These are phyloP conservation scores for Pyricularia sp. DNA, from an alignment of 2,329 filamentous ascomycete species.

Conservation along the genomic window DNA sequence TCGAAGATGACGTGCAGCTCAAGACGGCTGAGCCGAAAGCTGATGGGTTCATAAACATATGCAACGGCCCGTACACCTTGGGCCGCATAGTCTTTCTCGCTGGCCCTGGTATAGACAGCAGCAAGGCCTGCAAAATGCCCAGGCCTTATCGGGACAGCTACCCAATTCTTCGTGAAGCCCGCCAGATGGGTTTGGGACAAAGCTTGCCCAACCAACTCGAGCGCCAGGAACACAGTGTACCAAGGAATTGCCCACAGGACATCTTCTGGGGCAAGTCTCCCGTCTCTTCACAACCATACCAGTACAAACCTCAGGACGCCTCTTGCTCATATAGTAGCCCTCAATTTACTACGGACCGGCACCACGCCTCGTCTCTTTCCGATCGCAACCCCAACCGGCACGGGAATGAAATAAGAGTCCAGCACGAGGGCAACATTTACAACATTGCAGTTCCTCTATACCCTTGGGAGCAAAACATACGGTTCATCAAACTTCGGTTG, in stretches of 20 bases:
- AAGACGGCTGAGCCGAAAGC: not conserved
- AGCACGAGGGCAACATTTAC: not conserved
- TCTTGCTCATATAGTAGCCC: no score
- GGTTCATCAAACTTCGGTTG: not conserved
- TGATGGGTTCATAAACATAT: not conserved
- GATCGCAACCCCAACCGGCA: no score
- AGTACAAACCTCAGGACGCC: no score
- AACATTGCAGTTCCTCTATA: not conserved
- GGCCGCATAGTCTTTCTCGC: not conserved
- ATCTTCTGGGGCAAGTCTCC: no score
- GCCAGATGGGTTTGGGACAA: no score
- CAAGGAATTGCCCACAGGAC: no score
- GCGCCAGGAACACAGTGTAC: no score
- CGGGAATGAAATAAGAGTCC: not conserved
- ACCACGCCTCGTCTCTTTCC: no score
- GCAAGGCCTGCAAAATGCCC: not conserved
- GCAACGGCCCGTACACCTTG: not conserved
- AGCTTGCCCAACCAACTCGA: no score
- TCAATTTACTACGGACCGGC: no score
- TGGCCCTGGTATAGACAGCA: not conserved
- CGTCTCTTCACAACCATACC: no score
- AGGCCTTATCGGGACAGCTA: not conserved
- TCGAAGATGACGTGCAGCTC: not conserved
- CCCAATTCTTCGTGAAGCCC: no score
- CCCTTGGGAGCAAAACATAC: not conserved